Evolutionary conservation across 306 rosid genomes (phyloP).

Genomic region (Vigna angularis): DNA sequence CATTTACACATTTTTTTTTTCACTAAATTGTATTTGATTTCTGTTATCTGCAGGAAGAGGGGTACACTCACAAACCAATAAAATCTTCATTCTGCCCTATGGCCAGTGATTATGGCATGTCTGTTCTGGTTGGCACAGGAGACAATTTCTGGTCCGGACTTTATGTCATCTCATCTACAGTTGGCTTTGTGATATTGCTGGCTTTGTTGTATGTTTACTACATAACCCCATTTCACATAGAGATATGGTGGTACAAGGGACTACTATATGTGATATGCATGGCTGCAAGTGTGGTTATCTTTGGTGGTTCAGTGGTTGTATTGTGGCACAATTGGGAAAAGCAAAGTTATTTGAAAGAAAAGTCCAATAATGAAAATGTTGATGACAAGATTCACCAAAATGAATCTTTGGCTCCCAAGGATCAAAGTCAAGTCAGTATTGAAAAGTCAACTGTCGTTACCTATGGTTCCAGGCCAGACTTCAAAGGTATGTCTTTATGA

Average conservation of each 20-base stretch:
- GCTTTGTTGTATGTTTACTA: constrained; percentile 61
- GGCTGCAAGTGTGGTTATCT: constrained; percentile 68
- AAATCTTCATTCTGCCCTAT: constrained; percentile 55
- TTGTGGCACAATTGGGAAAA: constrained; percentile 82
- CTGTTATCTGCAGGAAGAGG: constrained; percentile 75
- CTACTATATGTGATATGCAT: constrained; percentile 69
- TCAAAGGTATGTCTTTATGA: constrained; percentile 61
- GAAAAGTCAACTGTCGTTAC: constrained; percentile 46
- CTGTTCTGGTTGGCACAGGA: constrained; percentile 86
- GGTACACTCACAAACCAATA: constrained; percentile 48
- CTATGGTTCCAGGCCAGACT: constrained; percentile 85
- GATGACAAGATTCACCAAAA: constrained; percentile 41
- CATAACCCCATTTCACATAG: constrained; percentile 63
- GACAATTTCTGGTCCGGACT: constrained; percentile 82
- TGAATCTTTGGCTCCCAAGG: constrained; percentile 40
- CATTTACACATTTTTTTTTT: not conserved
- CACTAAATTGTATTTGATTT: constrained; percentile 34
- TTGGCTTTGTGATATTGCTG: constrained; percentile 67
- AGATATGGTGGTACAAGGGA: constrained; percentile 87
- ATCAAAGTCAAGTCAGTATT: constrained; percentile 39
- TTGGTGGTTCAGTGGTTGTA: constrained; percentile 79
- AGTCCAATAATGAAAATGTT: constrained; percentile 31
- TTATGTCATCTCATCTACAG: constrained; percentile 69
- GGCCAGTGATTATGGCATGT: constrained; percentile 61
- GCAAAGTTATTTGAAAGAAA: constrained; percentile 43